Conservation (phyloP, 768 basidiomycete genomes). For the Daedaleopsis sinensis region DNA sequence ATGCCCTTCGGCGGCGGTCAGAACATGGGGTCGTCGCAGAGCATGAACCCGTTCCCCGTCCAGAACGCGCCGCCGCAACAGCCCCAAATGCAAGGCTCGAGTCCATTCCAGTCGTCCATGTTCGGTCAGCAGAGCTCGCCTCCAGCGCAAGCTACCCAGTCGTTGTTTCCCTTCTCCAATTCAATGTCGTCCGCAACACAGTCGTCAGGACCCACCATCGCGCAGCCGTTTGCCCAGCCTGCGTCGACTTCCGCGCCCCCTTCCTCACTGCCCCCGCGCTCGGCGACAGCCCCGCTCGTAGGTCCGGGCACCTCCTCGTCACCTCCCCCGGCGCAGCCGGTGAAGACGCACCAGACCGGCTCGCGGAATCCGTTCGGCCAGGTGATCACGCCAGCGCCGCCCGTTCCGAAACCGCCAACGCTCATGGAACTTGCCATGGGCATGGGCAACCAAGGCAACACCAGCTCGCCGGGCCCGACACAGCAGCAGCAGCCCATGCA, state of each 20-base stretch:
- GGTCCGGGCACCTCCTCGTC: constrained; percentile 35
- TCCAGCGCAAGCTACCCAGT: constrained; percentile 7
- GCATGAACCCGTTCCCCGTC: constrained; percentile 41
- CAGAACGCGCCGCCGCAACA: constrained; percentile 46
- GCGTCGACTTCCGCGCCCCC: constrained; percentile 20
- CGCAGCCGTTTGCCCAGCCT: constrained; percentile 21
- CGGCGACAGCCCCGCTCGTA: constrained; percentile 74
- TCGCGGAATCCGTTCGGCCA: constrained; percentile 94
- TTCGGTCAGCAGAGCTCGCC: constrained; percentile 8
- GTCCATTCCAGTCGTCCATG: constrained; percentile 19
- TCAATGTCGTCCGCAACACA: constrained; percentile 12
- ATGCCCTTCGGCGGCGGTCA: constrained; percentile 23
- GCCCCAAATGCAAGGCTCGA: constrained; percentile 67
- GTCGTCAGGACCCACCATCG: constrained; percentile 13
- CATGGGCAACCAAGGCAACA: constrained; percentile 32
- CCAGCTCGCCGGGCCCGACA: constrained; percentile 29
- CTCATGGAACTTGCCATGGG: constrained; percentile 78
- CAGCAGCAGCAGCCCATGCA: constrained; percentile 26
- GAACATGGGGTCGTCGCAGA: constrained; percentile 46
- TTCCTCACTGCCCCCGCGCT: constrained; percentile 52
- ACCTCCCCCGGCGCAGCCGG: constrained; percentile 57
- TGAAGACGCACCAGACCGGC: constrained; percentile 90
- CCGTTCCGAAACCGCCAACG: constrained; percentile 77
- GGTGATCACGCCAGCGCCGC: constrained; percentile 58
- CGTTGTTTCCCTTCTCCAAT: constrained; percentile 20